Conservation (phyloP, 2,329 filamentous ascomycete species). For the Aspergillus sp. region DNA sequence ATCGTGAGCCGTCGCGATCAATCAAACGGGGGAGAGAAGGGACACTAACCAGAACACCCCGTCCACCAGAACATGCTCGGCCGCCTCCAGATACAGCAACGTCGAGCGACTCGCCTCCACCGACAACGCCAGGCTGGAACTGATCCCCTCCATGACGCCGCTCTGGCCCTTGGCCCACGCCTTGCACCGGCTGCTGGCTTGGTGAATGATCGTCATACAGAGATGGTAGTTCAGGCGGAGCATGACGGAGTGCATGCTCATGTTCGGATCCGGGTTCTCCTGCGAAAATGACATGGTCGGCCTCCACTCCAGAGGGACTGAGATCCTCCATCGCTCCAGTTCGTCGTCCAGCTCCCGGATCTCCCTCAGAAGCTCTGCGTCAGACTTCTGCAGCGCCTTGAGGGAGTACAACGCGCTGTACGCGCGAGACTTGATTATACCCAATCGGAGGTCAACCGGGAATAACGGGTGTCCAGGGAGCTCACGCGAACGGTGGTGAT, state of each 20-base stretch:
- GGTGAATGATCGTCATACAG: constrained; percentile 47
- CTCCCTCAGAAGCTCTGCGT: constrained; percentile 45
- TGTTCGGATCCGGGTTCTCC: constrained; percentile 21
- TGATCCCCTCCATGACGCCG: constrained; percentile 37
- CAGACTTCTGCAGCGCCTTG: constrained; percentile 40
- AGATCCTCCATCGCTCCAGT: constrained; percentile 46
- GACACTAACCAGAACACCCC: constrained; percentile 43
- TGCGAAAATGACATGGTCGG: constrained; percentile 40
- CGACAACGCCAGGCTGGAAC: constrained; percentile 45
- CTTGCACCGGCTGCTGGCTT: constrained; percentile 45
- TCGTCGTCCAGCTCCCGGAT: constrained; percentile 51
- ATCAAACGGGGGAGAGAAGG: constrained; percentile 10
- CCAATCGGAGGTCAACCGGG: constrained; percentile 42
- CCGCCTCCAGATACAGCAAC: constrained; percentile 39
- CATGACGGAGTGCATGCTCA: constrained; percentile 40
- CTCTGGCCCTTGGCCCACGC: constrained; percentile 29
- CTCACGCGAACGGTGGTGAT: constrained; percentile 10
- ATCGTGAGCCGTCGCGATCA: too few species aligned
- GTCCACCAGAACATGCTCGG: constrained; percentile 34
- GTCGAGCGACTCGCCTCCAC: constrained; percentile 50
- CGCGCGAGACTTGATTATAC: constrained; percentile 44
- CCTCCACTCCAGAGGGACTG: constrained; percentile 37
- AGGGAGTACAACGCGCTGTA: constrained; percentile 43
- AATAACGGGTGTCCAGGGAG: constrained; percentile 24
- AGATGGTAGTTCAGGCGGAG: constrained; percentile 49